Evolutionary conservation across 2,329 filamentous ascomycete genomes (phyloP), one percentile per base, ranked within the genome.

Genomic region (Epichloe sp.): DNA sequence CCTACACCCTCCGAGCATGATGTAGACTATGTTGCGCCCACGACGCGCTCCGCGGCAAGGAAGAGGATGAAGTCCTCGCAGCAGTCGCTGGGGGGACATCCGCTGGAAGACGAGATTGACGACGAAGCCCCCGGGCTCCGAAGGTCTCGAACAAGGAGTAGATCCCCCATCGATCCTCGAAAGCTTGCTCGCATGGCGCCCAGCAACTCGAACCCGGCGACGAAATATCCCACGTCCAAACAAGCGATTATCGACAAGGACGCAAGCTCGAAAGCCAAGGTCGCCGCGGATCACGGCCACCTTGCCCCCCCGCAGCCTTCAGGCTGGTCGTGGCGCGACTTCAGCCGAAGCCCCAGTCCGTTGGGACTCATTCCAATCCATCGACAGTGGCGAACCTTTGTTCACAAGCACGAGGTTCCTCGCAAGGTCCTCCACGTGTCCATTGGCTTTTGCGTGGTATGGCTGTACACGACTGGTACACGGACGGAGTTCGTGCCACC

Each of bases 351-450:
- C 59, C 93, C 93, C 3, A 95, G 88, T 60, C 93, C 93, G 10
- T 77, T 97, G 4, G 93, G 93, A 8, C 76, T 97, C 47, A 98
- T 98, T 54, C 93, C 93, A 2, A 91, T 98, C 60, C 93, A 98
- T 67, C 78, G 87, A 54, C 85, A 93, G 64, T 98, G 93, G 79
- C 80, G 88, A 59, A 85, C 79, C 31, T 89, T 98, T 63, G 87
- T 95, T 56, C 93, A 98, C 76, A 89, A 88, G 61, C 91, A 98
- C 68, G 93, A 98, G 70, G 90, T 98, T 49, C 93, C 93, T 10
- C 85, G 93, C 60, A 98, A 98, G 68, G 73, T 83, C 41, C 76
- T 98, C 38, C 93, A 98, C 66, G 88, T 97, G 52, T 96, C 90
- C 46, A 98, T 98, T 63, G 93, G 93, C 50, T 97, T 97, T 71